These are phyloP conservation scores for Coprinopsis sp. DNA, from an alignment of 768 basidiomycete genomes.

Conservation along the genomic window DNA sequence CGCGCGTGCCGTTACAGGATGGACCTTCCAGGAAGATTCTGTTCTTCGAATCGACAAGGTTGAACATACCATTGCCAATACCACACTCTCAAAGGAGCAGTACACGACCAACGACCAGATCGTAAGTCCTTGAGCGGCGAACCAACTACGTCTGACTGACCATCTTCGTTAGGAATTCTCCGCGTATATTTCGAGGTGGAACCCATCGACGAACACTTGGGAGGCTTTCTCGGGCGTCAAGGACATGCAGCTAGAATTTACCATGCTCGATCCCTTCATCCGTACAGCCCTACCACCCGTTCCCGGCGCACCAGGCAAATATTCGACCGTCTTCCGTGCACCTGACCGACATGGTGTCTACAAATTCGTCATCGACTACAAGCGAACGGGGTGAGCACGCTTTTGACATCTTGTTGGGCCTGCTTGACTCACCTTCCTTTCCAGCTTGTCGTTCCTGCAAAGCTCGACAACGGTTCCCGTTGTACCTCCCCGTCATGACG, in stretches of 20 bases:
- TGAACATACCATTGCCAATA: conserved; percentile 68
- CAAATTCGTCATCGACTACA: conserved; percentile 91
- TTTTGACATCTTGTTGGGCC: conserved; percentile 6
- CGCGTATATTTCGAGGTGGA: conserved; percentile 66
- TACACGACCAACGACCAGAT: conserved; percentile 88
- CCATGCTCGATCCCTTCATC: conserved; percentile 97
- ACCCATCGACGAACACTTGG: conserved; percentile 57
- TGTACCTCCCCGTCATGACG: conserved; percentile 91
- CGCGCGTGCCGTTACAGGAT: conserved; percentile 68
- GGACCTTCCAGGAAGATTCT: conserved; percentile 87
- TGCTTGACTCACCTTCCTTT: neutral
- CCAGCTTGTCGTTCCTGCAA: conserved; percentile 71
- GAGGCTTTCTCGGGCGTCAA: conserved; percentile 61
- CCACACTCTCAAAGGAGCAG: conserved; percentile 53
- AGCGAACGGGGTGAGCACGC: conserved; percentile 85
- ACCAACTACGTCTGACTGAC: conserved; percentile 6
- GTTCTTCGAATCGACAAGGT: conserved; percentile 75
- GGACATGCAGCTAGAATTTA: conserved; percentile 93
- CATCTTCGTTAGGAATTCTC: conserved; percentile 55
- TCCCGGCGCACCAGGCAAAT: conserved; percentile 54
- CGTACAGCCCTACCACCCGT: conserved; percentile 71
- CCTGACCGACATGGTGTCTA: conserved; percentile 98
- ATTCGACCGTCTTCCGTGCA: conserved; percentile 78
- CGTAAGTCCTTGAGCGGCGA: conserved; percentile 36
- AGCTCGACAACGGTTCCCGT: conserved; percentile 76